Conservation (phyloP, 2,329 filamentous ascomycete species). For the Cladophialophora bantiana region DNA sequence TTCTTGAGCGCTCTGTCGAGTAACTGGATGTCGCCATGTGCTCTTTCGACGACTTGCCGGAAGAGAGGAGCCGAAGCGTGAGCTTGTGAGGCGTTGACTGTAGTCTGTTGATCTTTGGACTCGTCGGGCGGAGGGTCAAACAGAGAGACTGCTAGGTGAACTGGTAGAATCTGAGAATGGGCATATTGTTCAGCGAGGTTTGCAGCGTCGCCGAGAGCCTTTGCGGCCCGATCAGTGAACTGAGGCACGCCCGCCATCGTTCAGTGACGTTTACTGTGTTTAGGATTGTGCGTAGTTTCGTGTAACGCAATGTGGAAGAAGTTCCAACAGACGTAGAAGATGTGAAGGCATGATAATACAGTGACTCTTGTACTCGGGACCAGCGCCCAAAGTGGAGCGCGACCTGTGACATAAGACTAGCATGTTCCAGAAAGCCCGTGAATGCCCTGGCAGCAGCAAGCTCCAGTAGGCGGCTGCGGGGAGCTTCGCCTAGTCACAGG, state of each 20-base stretch:
- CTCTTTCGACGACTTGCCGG: constrained; percentile 90
- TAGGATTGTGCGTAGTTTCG: constrained; percentile 16
- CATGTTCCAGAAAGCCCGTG: constrained; percentile 33
- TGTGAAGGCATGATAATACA: constrained; percentile 9
- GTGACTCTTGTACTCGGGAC: constrained; percentile 18
- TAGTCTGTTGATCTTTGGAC: constrained; percentile 79
- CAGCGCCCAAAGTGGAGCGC: constrained; percentile 13
- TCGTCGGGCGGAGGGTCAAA: constrained; percentile 58
- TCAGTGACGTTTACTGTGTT: constrained; percentile 18
- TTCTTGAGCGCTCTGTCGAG: constrained; percentile 93
- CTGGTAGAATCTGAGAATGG: constrained; percentile 86
- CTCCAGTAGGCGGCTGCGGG: not conserved
- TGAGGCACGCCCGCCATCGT: constrained; percentile 57
- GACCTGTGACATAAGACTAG: constrained; percentile 29
- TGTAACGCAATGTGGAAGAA: constrained; percentile 7
- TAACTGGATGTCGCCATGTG: constrained; percentile 88
- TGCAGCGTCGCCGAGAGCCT: constrained; percentile 88
- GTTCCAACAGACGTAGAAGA: not conserved
- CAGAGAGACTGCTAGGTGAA: constrained; percentile 77
- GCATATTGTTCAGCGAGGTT: constrained; percentile 85
- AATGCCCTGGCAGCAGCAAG: constrained; percentile 14
- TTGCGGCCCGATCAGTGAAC: constrained; percentile 91
- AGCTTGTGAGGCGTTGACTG: constrained; percentile 69
- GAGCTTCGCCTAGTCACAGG: constrained; percentile 5
- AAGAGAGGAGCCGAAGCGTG: constrained; percentile 76